phyloP scores from a whole-genome alignment of 164 flowering plant species.

The Stephania yunnanensis region DNA sequence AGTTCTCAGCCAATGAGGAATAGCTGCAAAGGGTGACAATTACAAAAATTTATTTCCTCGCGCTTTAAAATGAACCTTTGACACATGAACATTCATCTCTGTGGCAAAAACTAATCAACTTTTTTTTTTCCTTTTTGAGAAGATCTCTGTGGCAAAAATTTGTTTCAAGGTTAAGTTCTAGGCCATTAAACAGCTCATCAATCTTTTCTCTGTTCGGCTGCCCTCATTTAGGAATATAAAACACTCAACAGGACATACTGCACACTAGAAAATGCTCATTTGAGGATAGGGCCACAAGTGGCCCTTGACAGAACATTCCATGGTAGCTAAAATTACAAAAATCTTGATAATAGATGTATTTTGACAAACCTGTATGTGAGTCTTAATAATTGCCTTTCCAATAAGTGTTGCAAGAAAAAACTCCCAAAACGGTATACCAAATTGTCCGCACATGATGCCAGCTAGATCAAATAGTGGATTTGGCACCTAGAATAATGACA shows the following conservation, averaged over 20 bases:
- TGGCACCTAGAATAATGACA: constrained; percentile 61
- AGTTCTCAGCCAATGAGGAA: background rate
- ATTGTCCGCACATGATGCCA: constrained; percentile 98
- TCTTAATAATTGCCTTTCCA: constrained; percentile 93
- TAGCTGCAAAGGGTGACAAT: background rate
- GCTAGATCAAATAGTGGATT: constrained; percentile 99
- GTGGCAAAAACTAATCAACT: no score
- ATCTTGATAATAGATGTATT: background rate
- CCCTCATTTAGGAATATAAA: no score
- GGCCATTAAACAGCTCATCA: background rate
- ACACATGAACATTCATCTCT: background rate
- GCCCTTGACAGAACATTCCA: no score
- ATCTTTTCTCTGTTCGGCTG: background rate
- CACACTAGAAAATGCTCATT: no score
- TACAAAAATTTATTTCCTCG: background rate
- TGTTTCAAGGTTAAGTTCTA: background rate
- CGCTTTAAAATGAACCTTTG: background rate
- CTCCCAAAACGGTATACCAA: constrained; percentile 92
- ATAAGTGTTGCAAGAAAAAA: constrained; percentile 84
- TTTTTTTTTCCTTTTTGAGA: no score
- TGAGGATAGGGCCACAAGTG: no score
- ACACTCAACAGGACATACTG: no score
- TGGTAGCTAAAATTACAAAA: background rate
- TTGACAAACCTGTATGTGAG: constrained; percentile 83
- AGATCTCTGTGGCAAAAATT: background rate